Evolutionary conservation across 164 flowering plant genomes (phyloP).

Genomic region (Stephania japonica): DNA sequence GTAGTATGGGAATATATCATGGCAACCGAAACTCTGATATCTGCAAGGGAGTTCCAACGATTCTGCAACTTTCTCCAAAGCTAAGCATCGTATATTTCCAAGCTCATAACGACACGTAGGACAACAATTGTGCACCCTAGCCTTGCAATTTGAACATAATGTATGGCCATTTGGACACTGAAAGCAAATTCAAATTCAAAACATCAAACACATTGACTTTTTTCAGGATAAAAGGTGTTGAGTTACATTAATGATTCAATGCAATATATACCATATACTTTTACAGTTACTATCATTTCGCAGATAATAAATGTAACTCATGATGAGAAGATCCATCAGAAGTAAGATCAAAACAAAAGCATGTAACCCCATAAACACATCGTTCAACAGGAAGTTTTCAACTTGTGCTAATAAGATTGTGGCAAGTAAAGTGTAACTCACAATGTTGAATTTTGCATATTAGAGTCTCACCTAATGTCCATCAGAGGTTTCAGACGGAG

Average conservation of each 20-base stretch:
- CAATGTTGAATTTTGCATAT: neutral
- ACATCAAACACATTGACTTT: neutral
- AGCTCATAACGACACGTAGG: conserved; percentile 49
- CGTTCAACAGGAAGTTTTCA: neutral
- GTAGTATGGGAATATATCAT: conserved; percentile 45
- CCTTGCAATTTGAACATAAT: conserved; percentile 43
- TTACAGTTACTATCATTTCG: neutral
- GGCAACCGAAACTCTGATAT: conserved; percentile 39
- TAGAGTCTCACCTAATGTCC: neutral
- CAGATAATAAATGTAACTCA: neutral
- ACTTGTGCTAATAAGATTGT: too few relatives aligned
- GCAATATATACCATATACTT: neutral
- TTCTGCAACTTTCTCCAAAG: conserved; percentile 53
- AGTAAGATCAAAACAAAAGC: neutral
- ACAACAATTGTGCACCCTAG: conserved; percentile 43
- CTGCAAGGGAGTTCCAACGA: conserved; percentile 47
- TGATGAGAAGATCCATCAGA: neutral
- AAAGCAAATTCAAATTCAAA: conserved; percentile 2
- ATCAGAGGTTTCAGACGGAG: too few relatives aligned
- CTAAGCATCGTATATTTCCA: conserved; percentile 54
- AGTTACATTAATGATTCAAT: neutral
- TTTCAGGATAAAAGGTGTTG: too few relatives aligned
- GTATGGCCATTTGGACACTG: conserved; percentile 62
- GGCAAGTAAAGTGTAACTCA: neutral
- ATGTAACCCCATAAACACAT: neutral